Evolutionary conservation across 805 yeast genomes (phyloP).

Genomic region (Grigorovia transvaalensis): DNA sequence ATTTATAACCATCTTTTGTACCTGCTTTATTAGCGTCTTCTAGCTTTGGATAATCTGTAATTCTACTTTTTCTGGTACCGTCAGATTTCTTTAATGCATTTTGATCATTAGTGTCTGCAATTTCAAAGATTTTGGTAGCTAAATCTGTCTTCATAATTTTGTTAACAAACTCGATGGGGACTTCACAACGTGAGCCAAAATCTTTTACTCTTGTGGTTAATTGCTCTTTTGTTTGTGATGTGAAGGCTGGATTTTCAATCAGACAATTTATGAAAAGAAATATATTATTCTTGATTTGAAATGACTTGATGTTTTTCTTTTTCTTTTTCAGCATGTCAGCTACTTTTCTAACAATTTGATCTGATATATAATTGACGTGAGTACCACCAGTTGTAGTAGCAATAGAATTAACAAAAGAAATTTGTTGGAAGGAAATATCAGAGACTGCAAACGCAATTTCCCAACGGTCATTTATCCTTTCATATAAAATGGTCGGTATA

Average conservation of each 20-base stretch:
- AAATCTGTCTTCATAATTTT: conserved; percentile 66
- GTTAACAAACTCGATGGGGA: conserved; percentile 67
- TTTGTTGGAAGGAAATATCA: conserved; percentile 83
- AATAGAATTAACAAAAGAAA: conserved; percentile 92
- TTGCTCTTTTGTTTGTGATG: conserved; percentile 95
- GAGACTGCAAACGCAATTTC: conserved; percentile 92
- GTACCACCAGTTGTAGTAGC: conserved; percentile 98
- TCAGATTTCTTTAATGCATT: conserved; percentile 80
- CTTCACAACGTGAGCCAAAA: conserved; percentile 77
- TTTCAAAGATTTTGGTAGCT: conserved; percentile 57
- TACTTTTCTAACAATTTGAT: conserved; percentile 71
- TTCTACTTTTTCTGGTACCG: conserved; percentile 72
- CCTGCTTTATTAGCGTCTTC: conserved; percentile 97
- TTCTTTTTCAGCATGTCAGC: conserved; percentile 61
- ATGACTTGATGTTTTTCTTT: conserved; percentile 71
- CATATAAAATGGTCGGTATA: conserved; percentile 63
- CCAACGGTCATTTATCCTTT: conserved; percentile 80
- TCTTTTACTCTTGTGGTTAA: conserved; percentile 80
- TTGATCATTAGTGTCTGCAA: conserved; percentile 83
- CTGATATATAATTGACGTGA: conserved; percentile 78
- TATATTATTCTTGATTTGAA: conserved; percentile 83
- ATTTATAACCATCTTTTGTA: conserved; percentile 79
- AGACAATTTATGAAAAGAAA: conserved; percentile 84
- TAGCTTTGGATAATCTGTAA: conserved; percentile 79
- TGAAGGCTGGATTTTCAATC: conserved; percentile 92